Percentiles rank a stretch among this genome's conserved stretches.
These are phyloP conservation scores for Naegleria lovaniensis DNA, from an alignment of 208 protist genomes.

Conservation along the genomic window DNA sequence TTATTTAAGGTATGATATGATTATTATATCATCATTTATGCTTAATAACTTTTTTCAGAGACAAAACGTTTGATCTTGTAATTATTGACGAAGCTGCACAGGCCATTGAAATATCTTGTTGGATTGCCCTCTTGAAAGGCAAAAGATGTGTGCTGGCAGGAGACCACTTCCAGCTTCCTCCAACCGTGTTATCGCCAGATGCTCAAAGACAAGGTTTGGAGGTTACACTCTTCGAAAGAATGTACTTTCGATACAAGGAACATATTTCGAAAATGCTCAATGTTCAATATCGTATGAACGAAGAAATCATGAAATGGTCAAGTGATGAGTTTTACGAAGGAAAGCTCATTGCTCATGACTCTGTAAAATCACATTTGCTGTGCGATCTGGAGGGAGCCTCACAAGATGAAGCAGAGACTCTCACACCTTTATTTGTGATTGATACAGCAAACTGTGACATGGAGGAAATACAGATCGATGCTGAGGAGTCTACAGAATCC, in stretches of 20 bases:
- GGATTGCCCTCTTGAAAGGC: conserved; percentile 53
- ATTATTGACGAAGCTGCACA: conserved; percentile 61
- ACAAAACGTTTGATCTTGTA: conserved; percentile 39
- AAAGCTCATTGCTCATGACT: conserved; percentile 17
- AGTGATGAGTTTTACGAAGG: conserved; percentile 38
- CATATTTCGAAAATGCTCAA: conserved; percentile 17
- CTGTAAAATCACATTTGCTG: neutral
- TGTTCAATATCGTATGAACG: conserved; percentile 54
- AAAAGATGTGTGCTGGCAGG: conserved; percentile 49
- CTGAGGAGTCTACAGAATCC: neutral
- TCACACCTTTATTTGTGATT: conserved; percentile 22
- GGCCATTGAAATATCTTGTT: conserved; percentile 52
- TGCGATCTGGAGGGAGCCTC: neutral
- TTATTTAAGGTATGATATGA: neutral
- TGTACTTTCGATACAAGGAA: conserved; percentile 3
- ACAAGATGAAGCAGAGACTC: neutral
- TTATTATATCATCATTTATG: neutral
- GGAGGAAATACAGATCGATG: conserved; percentile 7
- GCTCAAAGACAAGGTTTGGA: conserved; percentile 32
- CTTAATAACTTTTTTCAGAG: neutral
- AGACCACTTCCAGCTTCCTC: conserved; percentile 49
- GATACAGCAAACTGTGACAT: conserved; percentile 25
- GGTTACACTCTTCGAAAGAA: conserved; percentile 47
- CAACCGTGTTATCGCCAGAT: conserved; percentile 38
- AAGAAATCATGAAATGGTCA: conserved; percentile 38